A percentile compares a stretch with the other conserved stretches of the same genome.
Evolutionary conservation across 139 green algal species (phyloP).

Genomic region (Nannochloris sp.): DNA sequence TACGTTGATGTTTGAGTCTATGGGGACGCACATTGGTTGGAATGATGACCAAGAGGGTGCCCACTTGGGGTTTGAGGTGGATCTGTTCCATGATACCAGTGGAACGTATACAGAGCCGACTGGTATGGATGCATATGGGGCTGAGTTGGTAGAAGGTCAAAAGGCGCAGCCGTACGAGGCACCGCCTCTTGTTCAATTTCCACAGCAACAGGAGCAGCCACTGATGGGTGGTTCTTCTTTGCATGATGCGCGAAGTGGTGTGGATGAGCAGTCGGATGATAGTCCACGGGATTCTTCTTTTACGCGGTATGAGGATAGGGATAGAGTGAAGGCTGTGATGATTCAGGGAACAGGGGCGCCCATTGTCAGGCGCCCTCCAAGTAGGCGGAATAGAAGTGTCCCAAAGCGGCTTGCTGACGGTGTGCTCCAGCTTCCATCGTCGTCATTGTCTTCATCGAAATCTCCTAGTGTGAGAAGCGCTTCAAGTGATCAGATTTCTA

Average conservation of each 20-base stretch:
- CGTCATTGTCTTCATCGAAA: not conserved
- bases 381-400: not conserved
- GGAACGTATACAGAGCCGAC: not conserved
- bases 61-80: not conserved
- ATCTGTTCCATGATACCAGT: not conserved
- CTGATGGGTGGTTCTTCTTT: too few relatives aligned
- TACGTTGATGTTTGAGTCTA: slow-evolving; percentile 1
- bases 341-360: not conserved
- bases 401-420: not conserved
- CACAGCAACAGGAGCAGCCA: too few relatives aligned
- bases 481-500: too few relatives aligned
- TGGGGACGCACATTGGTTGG: not conserved
- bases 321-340: too few relatives aligned
- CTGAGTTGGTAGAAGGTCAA: too few relatives aligned
- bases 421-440: not conserved
- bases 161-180: too few relatives aligned
- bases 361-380: not conserved
- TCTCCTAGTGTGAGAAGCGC: not conserved
- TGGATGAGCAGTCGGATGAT: too few relatives aligned
- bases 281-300: too few relatives aligned
- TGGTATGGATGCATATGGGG: too few relatives aligned
- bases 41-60: not conserved
- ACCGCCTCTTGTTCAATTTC: too few relatives aligned
- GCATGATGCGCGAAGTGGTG: too few relatives aligned
- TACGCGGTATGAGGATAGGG: too few relatives aligned